Base-by-base conservation (phyloP, 2,329 filamentous ascomycete genomes). In the Atkinsonella texensis region DNA sequence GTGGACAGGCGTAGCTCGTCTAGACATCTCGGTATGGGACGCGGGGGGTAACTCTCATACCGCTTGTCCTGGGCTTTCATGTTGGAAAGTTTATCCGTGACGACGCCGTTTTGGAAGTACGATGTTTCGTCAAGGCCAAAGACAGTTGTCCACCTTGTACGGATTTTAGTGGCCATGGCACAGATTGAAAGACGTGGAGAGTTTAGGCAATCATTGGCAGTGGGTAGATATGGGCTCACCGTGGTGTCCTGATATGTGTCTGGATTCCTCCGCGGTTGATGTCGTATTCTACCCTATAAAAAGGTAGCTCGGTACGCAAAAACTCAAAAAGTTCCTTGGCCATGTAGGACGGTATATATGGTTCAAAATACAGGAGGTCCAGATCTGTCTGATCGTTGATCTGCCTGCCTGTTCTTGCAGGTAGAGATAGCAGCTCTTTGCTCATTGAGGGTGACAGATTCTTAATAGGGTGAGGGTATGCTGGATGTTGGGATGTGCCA, bases 301-400 rank as follows among this genome's bases (percentile, higher is more conserved):
- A 90, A 9, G 84, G 84, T 1, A 91, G 67, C 54, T 85, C 76
- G n/a, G 72, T 66, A 1, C 87, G 79, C 1, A 91, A 73, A 60
- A 89, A 89, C 13, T 80, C 69, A 65, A 90, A 91, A 0, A 89
- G 65, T 4, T 78, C 70, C 3, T 73, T 72, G 18, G 79, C 72
- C 11, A 79, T 70, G 12, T 74, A 65, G 2, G 71, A 68, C 0
- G 83, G 76, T 4, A 90, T 74, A 56, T 85, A 90, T 0, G 86
- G 85, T 59, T 87, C 76, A 62, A 84, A 90, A 66, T 87, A 87
- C 9, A 90, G 67, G 0, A 91, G 72, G 62, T 90, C 84, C 0
- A 90, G 74, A 56, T 89, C 77, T 0, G 79, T 76, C 59, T 85
- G 80, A 60, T 88, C 74, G 57, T 80, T 80, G 57, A 89, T 83